Evolutionary conservation across 441 rosid genomes (phyloP).

Genomic region (Populus hybrid): DNA sequence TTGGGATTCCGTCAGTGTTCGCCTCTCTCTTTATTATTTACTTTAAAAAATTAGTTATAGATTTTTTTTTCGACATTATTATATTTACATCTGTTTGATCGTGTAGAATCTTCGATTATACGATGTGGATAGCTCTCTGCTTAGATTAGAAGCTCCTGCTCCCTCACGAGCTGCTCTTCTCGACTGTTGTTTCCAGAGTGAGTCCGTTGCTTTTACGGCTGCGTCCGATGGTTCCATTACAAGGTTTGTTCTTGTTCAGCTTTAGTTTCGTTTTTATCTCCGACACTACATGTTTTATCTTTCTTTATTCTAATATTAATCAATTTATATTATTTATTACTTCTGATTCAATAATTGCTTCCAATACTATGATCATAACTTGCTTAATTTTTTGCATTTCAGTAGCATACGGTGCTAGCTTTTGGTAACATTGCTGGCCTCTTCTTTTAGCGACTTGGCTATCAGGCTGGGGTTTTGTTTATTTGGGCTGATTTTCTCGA

Average conservation of each 20-base stretch:
- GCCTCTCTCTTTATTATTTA: background rate
- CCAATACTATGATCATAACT: background rate
- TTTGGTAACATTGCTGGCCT: background rate
- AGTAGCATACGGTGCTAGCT: background rate
- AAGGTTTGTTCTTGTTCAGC: slow-evolving; percentile 39
- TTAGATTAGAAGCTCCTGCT: slow-evolving; percentile 46
- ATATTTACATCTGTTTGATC: background rate
- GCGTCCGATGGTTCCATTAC: slow-evolving; percentile 63
- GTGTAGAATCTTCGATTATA: slow-evolving; percentile 65
- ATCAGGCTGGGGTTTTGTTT: background rate
- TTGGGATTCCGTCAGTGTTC: slow-evolving; percentile 76
- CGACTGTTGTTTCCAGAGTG: slow-evolving; percentile 71
- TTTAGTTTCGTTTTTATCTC: too few species aligned
- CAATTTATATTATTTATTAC: too few species aligned
- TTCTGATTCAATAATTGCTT: background rate
- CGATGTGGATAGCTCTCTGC: slow-evolving; percentile 55
- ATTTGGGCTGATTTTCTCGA: background rate
- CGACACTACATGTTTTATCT: too few species aligned
- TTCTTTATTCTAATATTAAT: background rate
- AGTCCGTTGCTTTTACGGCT: slow-evolving; percentile 46
- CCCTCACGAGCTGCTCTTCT: slow-evolving; percentile 56
- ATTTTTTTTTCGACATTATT: background rate
- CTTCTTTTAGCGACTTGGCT: background rate
- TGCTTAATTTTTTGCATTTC: background rate
- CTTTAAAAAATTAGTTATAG: background rate